Conservation (phyloP, 257 asterid genomes). For the Penstemon eatonii region DNA sequence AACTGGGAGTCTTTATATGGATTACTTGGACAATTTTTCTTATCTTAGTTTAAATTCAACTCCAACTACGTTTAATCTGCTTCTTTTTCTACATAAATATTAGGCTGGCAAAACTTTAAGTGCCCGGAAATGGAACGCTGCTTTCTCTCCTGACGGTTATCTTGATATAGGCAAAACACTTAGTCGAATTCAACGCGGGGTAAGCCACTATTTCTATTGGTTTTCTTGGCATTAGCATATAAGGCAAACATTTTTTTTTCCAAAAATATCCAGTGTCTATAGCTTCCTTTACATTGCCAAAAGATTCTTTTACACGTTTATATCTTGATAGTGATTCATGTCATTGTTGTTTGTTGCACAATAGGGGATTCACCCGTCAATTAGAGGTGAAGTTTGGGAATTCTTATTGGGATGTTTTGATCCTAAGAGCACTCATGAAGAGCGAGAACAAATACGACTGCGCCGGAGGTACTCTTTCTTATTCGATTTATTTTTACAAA, state of each 20-base stretch:
- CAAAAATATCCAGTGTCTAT: neutral
- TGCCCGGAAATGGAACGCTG: constrained; percentile 82
- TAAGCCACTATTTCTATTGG: constrained; percentile 37
- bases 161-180: constrained; percentile 84
- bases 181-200: constrained; percentile 80
- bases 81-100: constrained; percentile 27
- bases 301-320: constrained; percentile 1
- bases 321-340: constrained; percentile 23
- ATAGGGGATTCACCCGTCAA: constrained; percentile 95
- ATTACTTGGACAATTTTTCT: constrained; percentile 16
- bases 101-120: constrained; percentile 94
- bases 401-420: constrained; percentile 90
- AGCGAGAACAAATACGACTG: constrained; percentile 70
- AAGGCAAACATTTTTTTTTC: neutral
- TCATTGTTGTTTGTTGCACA: constrained; percentile 26
- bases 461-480: constrained; percentile 56
- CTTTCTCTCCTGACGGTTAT: constrained; percentile 76
- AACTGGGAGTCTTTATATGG: neutral
- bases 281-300: constrained; percentile 5
- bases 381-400: constrained; percentile 99
- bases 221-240: constrained; percentile 1
- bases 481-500: neutral
- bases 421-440: constrained; percentile 82
- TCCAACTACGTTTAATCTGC: constrained; percentile 3
- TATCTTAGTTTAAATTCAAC: constrained; percentile 2